Conservation (phyloP, 208 protist species). For the Polymyxa betae region DNA sequence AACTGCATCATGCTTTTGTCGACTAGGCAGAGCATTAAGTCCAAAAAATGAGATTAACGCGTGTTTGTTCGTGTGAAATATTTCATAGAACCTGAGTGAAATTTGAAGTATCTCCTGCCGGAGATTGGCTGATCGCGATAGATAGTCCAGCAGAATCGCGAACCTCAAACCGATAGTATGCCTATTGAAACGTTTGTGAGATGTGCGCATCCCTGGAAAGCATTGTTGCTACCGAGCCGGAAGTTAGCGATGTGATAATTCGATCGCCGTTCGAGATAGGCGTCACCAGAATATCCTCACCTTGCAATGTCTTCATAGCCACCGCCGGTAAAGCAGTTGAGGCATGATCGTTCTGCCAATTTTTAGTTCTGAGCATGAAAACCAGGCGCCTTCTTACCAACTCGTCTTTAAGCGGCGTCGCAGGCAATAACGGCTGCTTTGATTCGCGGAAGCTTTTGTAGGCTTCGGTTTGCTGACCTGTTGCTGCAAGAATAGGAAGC, state of each 20-base stretch:
- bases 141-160: not conserved
- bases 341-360: not conserved
- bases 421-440: not conserved
- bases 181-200: not conserved
- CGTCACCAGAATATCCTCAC: not conserved
- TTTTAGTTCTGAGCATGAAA: not conserved
- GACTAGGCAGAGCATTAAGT: too few species aligned
- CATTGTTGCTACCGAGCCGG: not conserved
- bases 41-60: too few species aligned
- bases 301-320: not conserved
- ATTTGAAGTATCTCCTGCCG: not conserved
- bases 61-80: too few species aligned
- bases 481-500: not conserved
- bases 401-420: not conserved
- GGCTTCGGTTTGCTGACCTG: not conserved
- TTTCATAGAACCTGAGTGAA: too few species aligned
- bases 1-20: too few species aligned
- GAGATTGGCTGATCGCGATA: not conserved
- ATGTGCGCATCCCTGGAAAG: not conserved
- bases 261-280: not conserved
- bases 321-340: not conserved
- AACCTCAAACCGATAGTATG: not conserved
- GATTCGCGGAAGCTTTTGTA: not conserved
- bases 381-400: not conserved
- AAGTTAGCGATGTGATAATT: not conserved